These are phyloP conservation scores for Ballota nigra DNA, from an alignment of 257 asterid species.

Conservation along the genomic window DNA sequence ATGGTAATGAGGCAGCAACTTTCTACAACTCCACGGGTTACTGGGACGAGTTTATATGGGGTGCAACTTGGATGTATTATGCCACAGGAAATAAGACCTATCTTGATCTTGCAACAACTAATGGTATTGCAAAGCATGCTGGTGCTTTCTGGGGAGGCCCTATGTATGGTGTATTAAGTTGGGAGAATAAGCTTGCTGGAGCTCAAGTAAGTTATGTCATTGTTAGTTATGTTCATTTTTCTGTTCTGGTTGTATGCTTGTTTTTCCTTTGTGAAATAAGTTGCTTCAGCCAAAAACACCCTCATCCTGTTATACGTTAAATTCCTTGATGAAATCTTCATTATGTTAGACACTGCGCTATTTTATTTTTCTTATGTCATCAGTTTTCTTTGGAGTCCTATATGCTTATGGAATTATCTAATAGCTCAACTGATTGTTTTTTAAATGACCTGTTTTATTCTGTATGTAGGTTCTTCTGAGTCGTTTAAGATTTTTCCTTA, in stretches of 20 bases:
- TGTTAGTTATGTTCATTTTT: neutral
- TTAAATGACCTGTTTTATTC: neutral
- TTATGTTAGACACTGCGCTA: neutral
- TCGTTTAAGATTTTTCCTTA: neutral
- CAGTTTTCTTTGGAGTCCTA: neutral
- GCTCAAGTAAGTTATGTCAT: neutral
- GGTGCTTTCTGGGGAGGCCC: slow-evolving; percentile 9
- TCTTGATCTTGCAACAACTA: neutral
- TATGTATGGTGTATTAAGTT: neutral
- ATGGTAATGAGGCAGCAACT: neutral
- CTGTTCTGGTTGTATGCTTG: neutral
- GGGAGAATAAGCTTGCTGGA: slow-evolving; percentile 8
- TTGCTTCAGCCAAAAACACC: neutral
- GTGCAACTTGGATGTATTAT: slow-evolving; percentile 2
- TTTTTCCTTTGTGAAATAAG: neutral
- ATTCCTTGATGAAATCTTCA: neutral
- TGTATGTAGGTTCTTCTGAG: neutral
- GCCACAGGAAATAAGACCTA: neutral
- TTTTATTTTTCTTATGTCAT: neutral
- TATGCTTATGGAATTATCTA: neutral
- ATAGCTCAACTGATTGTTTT: neutral
- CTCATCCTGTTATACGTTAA: neutral
- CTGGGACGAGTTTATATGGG: slow-evolving; percentile 13
- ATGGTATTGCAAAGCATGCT: slow-evolving; percentile 6
- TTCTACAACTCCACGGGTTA: slow-evolving; percentile 2